These are phyloP conservation scores for Eimeria zaria DNA, from an alignment of 169 alveolate species.

Conservation along the genomic window DNA sequence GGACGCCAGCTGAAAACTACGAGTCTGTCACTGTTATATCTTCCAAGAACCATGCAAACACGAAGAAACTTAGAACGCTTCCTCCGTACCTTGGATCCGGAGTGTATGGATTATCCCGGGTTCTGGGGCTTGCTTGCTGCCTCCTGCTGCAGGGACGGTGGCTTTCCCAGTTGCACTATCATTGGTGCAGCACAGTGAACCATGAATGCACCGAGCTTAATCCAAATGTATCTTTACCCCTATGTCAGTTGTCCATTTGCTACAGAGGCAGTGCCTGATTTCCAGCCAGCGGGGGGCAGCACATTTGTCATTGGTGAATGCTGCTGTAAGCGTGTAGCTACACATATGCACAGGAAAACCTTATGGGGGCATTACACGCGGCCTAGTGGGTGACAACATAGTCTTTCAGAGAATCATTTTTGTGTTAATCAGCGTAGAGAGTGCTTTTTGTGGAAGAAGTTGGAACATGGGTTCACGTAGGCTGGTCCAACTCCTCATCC, in stretches of 20 bases:
- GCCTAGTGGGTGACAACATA: not conserved
- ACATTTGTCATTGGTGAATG: no score
- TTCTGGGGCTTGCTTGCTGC: not conserved
- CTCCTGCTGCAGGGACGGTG: not conserved
- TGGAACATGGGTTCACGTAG: not conserved
- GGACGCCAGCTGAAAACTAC: not conserved
- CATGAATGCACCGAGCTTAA: not conserved
- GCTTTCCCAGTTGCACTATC: not conserved
- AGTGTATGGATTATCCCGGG: not conserved
- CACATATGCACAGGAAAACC: no score
- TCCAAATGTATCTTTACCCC: no score
- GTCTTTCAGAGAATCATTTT: not conserved
- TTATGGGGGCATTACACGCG: not conserved
- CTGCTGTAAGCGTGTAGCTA: no score
- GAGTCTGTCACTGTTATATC: not conserved
- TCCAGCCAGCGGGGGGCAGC: no score
- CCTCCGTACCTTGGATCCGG: not conserved
- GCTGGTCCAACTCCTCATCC: not conserved
- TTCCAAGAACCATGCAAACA: not conserved
- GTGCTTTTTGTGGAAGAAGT: not conserved
- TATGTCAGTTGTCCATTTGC: no score
- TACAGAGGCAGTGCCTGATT: no score
- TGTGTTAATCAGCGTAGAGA: not conserved
- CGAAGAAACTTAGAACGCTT: not conserved
- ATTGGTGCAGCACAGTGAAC: not conserved